Percentiles rank a stretch among this genome's conserved stretches.
phyloP scores from a whole-genome alignment of 2,329 filamentous ascomycete genomes.

The Diaporthe aspalathi region DNA sequence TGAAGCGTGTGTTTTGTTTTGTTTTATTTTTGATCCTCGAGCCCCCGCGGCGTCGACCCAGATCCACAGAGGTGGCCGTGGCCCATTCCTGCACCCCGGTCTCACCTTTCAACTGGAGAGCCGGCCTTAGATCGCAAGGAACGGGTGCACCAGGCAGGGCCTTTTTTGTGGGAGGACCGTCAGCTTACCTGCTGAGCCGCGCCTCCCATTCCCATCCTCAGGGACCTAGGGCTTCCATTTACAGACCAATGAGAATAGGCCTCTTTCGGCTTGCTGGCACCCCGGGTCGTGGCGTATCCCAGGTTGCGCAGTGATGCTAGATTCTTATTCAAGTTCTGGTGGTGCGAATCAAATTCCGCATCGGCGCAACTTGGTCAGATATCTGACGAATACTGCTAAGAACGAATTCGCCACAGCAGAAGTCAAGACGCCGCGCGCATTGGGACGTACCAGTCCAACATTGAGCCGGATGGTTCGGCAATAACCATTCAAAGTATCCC shows the following conservation, averaged over 20 bases:
- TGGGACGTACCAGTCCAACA: neutral
- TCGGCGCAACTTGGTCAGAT: neutral
- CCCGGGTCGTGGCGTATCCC: neutral
- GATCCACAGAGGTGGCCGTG: neutral
- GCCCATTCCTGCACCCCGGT: neutral
- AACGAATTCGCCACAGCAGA: neutral
- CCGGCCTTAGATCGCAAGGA: neutral
- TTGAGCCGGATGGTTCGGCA: neutral
- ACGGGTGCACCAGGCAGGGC: neutral
- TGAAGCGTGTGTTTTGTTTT: slow-evolving; percentile 19
- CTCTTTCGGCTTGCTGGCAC: neutral
- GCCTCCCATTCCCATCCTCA: neutral
- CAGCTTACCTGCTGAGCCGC: slow-evolving; percentile 24
- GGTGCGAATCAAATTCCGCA: neutral
- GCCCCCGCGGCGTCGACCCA: neutral
- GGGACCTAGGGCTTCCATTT: neutral
- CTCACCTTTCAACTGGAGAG: neutral
- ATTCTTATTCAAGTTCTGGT: neutral
- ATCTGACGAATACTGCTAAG: neutral
- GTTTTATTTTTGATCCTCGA: slow-evolving; percentile 23
- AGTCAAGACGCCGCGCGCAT: neutral
- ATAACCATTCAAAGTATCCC: neutral
- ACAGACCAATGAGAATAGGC: neutral
- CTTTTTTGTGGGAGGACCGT: slow-evolving; percentile 7
- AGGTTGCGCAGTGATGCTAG: too few relatives aligned